Conservation (phyloP, 2,329 filamentous ascomycete genomes). For the Colletotrichum sidae region DNA sequence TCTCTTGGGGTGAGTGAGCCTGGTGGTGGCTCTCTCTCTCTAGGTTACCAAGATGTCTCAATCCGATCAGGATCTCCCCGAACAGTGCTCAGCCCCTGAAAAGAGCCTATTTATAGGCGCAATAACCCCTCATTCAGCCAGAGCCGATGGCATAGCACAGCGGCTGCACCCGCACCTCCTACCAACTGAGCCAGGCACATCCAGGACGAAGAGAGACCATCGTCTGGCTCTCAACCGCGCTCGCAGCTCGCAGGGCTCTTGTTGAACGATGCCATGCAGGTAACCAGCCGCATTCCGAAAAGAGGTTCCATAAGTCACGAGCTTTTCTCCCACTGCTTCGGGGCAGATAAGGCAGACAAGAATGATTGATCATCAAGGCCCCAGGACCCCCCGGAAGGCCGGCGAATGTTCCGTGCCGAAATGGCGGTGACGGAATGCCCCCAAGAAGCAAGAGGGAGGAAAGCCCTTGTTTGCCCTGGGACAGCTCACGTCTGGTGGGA, state of each 20-base stretch:
- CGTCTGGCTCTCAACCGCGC: not conserved
- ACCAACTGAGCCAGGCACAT: not conserved
- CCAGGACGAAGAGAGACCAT: not conserved
- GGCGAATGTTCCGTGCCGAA: constrained; percentile 36
- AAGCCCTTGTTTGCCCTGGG: constrained; percentile 20
- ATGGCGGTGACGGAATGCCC: constrained; percentile 36
- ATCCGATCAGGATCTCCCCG: constrained; percentile 20
- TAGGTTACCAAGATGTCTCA: not conserved
- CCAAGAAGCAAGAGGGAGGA: not conserved
- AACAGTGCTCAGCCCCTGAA: constrained; percentile 1
- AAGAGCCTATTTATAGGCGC: constrained; percentile 29
- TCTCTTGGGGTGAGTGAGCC: not conserved
- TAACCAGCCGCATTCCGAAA: not conserved
- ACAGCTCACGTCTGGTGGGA: constrained; percentile 34
- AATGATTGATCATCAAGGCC: constrained; percentile 28
- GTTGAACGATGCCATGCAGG: constrained; percentile 7
- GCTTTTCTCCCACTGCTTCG: constrained; percentile 1
- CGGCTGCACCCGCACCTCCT: constrained; percentile 30
- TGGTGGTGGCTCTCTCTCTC: not conserved
- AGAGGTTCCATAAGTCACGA: constrained; percentile 4
- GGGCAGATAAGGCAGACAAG: constrained; percentile 13
- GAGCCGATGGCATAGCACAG: not conserved
- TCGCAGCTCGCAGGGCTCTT: not conserved
- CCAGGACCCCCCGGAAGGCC: constrained; percentile 20
- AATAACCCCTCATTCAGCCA: constrained; percentile 30